Conservation (phyloP, 106 monocot genomes). For the Dendrobium chrysotoxum region DNA sequence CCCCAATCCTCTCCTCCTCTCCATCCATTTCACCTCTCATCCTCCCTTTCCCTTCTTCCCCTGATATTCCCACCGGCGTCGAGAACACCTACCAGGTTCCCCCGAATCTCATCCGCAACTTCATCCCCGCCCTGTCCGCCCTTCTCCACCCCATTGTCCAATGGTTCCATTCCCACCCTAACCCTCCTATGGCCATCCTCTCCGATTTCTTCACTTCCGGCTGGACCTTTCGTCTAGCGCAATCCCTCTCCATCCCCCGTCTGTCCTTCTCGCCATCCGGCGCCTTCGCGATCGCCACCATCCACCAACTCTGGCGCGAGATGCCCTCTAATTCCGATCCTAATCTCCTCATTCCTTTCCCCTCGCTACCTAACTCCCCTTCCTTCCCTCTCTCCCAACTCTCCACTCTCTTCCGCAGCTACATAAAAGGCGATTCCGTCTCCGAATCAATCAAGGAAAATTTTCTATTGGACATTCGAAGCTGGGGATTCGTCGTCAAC, state of each 20-base stretch:
- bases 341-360: constrained; percentile 17
- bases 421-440: constrained; percentile 14
- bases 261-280: constrained; percentile 20
- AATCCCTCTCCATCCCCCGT: constrained; percentile 17
- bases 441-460: constrained; percentile 15
- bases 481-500: constrained; percentile 40
- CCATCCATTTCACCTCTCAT: neutral
- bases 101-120: neutral
- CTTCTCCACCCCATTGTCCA: constrained; percentile 39
- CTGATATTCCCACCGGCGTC: constrained; percentile 31
- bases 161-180: constrained; percentile 33
- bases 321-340: constrained; percentile 8
- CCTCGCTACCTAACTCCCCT: constrained; percentile 25
- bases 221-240: constrained; percentile 24
- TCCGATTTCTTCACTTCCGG: constrained; percentile 50
- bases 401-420: constrained; percentile 19
- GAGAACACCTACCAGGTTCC: constrained; percentile 43
- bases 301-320: constrained; percentile 23
- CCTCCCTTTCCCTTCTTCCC: constrained; percentile 1
- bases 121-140: constrained; percentile 24
- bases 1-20: neutral
- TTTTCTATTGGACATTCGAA: constrained; percentile 16
- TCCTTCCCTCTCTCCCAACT: constrained; percentile 28
- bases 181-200: constrained; percentile 22
- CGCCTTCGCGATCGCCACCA: constrained; percentile 18